Evolutionary conservation across 129 eudicot species (phyloP).

Genomic region (Deinandra increscens): DNA sequence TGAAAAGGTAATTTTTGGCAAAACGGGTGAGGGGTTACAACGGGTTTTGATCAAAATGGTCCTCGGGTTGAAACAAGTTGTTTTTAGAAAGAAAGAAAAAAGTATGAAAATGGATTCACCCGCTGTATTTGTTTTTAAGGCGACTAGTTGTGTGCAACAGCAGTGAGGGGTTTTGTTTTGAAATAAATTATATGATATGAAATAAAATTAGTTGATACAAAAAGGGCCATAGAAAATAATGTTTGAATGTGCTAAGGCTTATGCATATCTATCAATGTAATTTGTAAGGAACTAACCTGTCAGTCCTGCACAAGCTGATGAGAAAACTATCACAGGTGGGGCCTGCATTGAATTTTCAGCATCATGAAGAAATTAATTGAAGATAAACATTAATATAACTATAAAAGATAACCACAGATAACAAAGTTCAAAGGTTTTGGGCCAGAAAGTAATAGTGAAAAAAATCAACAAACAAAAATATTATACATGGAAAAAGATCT

Average conservation of each 20-base stretch:
- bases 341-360: slow-evolving; percentile 52
- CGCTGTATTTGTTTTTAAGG: neutral
- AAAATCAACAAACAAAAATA: neutral
- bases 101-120: neutral
- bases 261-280: neutral
- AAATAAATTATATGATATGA: neutral
- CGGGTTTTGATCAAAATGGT: neutral
- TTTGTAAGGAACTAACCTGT: slow-evolving; percentile 46
- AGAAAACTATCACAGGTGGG: slow-evolving; percentile 88
- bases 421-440: slow-evolving; percentile 3
- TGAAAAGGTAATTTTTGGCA: neutral
- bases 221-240: neutral
- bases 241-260: neutral
- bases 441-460: neutral
- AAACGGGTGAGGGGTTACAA: neutral
- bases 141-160: too few relatives aligned
- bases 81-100: neutral
- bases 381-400: slow-evolving; percentile 17
- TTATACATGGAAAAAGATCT: too few relatives aligned
- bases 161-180: neutral
- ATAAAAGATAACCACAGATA: neutral
- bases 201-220: neutral
- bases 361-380: slow-evolving; percentile 7
- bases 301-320: slow-evolving; percentile 89
- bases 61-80: neutral